These are phyloP conservation scores for Saccharum hybrid DNA, from an alignment of 202 grass and related monocot genomes.

Conservation along the genomic window DNA sequence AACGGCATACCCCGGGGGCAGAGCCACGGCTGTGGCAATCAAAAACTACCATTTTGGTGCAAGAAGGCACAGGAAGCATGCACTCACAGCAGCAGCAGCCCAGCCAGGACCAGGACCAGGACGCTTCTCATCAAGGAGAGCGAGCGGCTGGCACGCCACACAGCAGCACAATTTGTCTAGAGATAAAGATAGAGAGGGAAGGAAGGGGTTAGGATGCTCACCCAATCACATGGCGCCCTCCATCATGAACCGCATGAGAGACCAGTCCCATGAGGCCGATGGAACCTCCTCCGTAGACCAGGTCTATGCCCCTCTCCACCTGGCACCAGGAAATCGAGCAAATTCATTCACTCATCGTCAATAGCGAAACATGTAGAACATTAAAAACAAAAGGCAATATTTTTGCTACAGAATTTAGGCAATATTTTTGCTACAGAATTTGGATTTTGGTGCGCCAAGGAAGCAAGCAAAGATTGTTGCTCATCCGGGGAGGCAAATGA, in stretches of 20 bases:
- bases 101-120: too few species aligned
- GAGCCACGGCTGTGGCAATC: conserved; percentile 35
- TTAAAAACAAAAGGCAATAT: background rate
- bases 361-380: background rate
- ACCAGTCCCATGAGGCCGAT: conserved; percentile 98
- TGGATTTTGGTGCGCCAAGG: background rate
- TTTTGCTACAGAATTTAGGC: background rate
- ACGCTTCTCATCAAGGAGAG: conserved; percentile 39
- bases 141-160: conserved; percentile 43
- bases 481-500: conserved; percentile 44
- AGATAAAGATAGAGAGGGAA: conserved; percentile 3
- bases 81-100: conserved; percentile 32
- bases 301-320: conserved; percentile 96
- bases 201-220: conserved; percentile 36
- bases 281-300: conserved; percentile 99
- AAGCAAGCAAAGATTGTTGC: conserved; percentile 18
- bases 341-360: background rate
- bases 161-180: background rate
- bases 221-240: conserved; percentile 99
- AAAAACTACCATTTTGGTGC: conserved; percentile 59
- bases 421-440: background rate
- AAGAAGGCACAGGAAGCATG: conserved; percentile 60
- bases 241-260: conserved; percentile 98
- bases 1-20: conserved; percentile 18
- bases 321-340: conserved; percentile 49